A percentile compares a stretch with the other conserved stretches of the same genome.
Conservation (phyloP, 768 basidiomycete species). For the Pleurotus giganteus region DNA sequence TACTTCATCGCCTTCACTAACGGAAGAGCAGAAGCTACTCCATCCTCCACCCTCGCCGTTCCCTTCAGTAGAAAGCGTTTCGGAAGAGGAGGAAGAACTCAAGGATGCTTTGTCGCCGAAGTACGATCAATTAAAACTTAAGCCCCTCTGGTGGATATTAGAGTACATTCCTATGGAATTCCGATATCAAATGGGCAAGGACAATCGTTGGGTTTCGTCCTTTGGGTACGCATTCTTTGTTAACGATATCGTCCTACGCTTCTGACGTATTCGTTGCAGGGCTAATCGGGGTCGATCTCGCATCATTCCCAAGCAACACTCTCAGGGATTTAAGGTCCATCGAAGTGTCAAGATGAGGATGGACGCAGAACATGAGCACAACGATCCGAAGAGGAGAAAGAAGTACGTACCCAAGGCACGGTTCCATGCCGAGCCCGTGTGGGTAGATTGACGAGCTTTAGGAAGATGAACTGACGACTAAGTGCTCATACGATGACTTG, state of each 20-base stretch:
- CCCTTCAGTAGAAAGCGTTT: conserved; percentile 10
- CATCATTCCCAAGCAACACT: conserved; percentile 38
- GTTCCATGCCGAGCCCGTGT: conserved; percentile 29
- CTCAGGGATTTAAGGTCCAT: conserved; percentile 44
- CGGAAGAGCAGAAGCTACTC: conserved; percentile 12
- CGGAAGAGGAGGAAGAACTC: conserved; percentile 65
- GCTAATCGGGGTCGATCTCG: conserved; percentile 34
- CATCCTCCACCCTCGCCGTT: background rate
- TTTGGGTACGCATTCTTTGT: conserved; percentile 25
- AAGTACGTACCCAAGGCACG: conserved; percentile 26
- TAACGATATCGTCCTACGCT: background rate
- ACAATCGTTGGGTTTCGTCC: conserved; percentile 35
- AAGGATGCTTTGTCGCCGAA: conserved; percentile 52
- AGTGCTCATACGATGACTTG: background rate
- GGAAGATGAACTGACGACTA: background rate
- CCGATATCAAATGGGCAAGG: conserved; percentile 32
- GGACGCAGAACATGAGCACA: conserved; percentile 44
- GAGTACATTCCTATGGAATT: conserved; percentile 51
- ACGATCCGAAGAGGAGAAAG: conserved; percentile 16
- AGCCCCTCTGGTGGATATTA: conserved; percentile 62
- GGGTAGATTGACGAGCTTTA: conserved; percentile 29
- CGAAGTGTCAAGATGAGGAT: conserved; percentile 51
- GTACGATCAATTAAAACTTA: conserved; percentile 55
- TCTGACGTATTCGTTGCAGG: conserved; percentile 18
- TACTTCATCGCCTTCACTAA: conserved; percentile 8